A percentile compares a stretch with the other conserved stretches of the same genome.
These are phyloP conservation scores for Cercis canadensis DNA, from an alignment of 306 rosid genomes.

Conservation along the genomic window DNA sequence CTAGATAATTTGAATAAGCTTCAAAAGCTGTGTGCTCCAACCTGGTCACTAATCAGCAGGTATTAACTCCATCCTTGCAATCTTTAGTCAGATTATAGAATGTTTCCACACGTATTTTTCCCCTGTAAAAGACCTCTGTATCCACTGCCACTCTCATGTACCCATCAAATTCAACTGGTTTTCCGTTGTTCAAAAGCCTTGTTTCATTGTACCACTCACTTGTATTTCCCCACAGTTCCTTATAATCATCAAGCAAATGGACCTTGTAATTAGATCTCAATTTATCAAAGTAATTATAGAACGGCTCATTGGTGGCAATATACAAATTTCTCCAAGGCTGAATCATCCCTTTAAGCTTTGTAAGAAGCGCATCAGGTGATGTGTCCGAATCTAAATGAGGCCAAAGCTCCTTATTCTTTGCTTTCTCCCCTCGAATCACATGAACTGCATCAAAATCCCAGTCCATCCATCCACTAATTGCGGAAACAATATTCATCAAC, in stretches of 20 bases:
- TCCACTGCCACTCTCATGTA: conserved; percentile 99
- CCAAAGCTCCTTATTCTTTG: conserved; percentile 87
- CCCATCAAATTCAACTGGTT: conserved; percentile 93
- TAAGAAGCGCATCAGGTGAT: conserved; percentile 70
- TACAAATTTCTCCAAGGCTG: conserved; percentile 91
- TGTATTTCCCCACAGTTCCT: conserved; percentile 82
- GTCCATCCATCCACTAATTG: conserved; percentile 87
- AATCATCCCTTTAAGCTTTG: conserved; percentile 78
- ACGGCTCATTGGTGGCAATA: conserved; percentile 90
- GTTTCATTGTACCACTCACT: conserved; percentile 98
- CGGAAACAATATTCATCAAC: conserved; percentile 93
- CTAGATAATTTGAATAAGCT: conserved; percentile 38
- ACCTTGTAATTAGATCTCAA: conserved; percentile 87
- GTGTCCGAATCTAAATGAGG: conserved; percentile 91
- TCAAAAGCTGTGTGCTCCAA: conserved; percentile 30
- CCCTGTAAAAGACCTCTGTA: conserved; percentile 92
- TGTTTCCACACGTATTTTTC: conserved; percentile 85
- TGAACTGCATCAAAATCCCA: conserved; percentile 97
- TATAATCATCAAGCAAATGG: conserved; percentile 92
- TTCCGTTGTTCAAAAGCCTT: conserved; percentile 64
- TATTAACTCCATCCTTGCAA: conserved; percentile 96
- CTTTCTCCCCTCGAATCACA: conserved; percentile 94
- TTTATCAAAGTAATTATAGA: conserved; percentile 91
- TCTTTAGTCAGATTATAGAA: conserved; percentile 88
- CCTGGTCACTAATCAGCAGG: conserved; percentile 83